Evolutionary conservation across 1,284 basidiomycete genomes (phyloP).

Genomic region (Naganishia albida): DNA sequence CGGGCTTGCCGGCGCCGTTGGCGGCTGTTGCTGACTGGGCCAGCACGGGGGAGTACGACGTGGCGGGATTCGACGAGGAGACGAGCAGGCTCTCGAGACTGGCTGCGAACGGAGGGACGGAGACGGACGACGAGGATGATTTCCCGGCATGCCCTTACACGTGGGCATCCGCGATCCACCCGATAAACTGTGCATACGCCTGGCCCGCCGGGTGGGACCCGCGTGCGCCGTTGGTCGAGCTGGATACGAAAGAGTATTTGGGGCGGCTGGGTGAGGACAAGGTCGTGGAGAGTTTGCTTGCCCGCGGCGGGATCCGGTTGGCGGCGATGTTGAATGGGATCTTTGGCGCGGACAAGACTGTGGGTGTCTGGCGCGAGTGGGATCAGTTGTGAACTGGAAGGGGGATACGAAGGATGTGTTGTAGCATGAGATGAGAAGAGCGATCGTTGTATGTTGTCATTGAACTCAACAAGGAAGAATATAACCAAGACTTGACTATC

Average conservation of each 20-base stretch:
- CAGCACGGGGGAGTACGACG: background rate
- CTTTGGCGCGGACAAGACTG: slow-evolving; percentile 58
- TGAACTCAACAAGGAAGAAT: too few species aligned
- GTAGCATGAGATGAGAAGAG: too few species aligned
- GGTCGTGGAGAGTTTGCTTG: slow-evolving; percentile 76
- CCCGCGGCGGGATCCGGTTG: slow-evolving; percentile 76
- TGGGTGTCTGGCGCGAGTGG: slow-evolving; percentile 4
- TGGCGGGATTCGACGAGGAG: slow-evolving; percentile 12
- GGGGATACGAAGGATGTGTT: background rate
- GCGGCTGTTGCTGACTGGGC: background rate
- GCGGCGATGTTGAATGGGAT: slow-evolving; percentile 76
- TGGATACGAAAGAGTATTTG: slow-evolving; percentile 81
- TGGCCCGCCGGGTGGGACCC: slow-evolving; percentile 63
- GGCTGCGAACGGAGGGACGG: background rate
- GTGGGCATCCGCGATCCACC: slow-evolving; percentile 65
- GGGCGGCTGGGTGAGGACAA: slow-evolving; percentile 67
- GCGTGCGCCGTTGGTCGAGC: slow-evolving; percentile 61
- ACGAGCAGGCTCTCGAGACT: slow-evolving; percentile 1
- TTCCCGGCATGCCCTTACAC: slow-evolving; percentile 72
- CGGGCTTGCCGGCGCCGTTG: slow-evolving; percentile 2
- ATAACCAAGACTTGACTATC: too few species aligned
- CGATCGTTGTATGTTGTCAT: too few species aligned
- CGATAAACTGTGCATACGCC: slow-evolving; percentile 73
- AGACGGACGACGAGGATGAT: background rate
- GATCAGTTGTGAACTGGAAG: background rate